Base-by-base conservation (phyloP, 371 early-diverging fungal species). In the Mortierella sp. region DNA sequence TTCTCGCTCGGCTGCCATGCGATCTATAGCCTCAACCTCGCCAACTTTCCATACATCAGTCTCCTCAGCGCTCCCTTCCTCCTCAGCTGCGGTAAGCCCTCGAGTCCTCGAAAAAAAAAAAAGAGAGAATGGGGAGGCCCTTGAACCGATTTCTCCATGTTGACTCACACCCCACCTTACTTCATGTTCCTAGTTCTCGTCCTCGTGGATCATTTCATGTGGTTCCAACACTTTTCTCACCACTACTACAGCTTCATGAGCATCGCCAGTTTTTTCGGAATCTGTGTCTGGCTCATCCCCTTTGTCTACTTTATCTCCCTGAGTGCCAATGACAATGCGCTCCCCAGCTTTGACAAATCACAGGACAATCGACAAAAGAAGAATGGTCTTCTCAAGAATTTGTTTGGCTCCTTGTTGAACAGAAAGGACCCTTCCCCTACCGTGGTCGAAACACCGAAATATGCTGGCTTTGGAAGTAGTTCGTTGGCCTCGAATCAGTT, bases 231-330 rank as follows among this genome's bases (percentile, higher is more conserved):
- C 78, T 95, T 95, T 73, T 82, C 91, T 5, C 69, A 71, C 0
- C 85, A 87, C 56, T 87, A 89, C 58, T 83, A 84, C 63, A 82
- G 87, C 12, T 92, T 94, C 66, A 72, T 83, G 81, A 92, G 93
- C 54, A 90, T 93, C 47, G 91, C 91, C n/a, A 84, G 91, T 13
- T 94, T 95, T 82, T 95, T 95, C 79, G 93, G 91, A 2, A 78
- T 94, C 31, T 90, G 90, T 56, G 92, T 95, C 10, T 95, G 96
- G 96, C 62, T 94, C 42, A 83, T 95, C 2, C 96, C 96, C 6
- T 93, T 95, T 71, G 80, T 89, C 30, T 95, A 89, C 79, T 94
- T 95, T 58, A 89, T 95, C 59, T 93, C 93, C 13, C 83, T 94
- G 56, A 91, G 90, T 57, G 94, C 96, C 31, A 93, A 91, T 67